phyloP scores from a whole-genome alignment of 768 basidiomycete genomes.

The Rhodotorula graminis region DNA sequence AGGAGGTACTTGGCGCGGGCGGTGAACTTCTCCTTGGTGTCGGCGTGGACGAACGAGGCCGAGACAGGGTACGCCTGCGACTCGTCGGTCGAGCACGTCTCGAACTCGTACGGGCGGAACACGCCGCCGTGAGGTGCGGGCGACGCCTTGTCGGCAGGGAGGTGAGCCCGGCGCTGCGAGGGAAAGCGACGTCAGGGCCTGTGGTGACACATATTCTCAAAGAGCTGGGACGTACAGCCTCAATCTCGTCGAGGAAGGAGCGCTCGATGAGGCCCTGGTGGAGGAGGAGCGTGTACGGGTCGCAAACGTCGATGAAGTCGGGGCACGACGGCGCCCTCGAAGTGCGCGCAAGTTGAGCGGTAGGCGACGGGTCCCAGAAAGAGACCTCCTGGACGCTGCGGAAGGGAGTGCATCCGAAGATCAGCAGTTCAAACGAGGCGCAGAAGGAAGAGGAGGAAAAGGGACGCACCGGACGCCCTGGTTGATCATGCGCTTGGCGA shows the following conservation, averaged over 20 bases:
- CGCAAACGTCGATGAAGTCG: constrained; percentile 43
- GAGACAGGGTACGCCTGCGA: constrained; percentile 36
- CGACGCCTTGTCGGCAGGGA: constrained; percentile 31
- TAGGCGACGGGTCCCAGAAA: constrained; percentile 40
- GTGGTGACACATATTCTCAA: too few relatives aligned
- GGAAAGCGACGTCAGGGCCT: background rate
- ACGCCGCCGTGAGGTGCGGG: constrained; percentile 40
- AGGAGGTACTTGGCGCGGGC: constrained; percentile 42
- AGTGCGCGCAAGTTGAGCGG: constrained; percentile 41
- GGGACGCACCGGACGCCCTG: constrained; percentile 39
- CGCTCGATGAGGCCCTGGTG: constrained; percentile 44
- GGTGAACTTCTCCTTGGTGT: constrained; percentile 32
- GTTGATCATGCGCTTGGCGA: constrained; percentile 41
- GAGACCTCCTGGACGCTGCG: constrained; percentile 41
- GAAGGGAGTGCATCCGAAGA: too few relatives aligned
- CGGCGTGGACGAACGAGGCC: constrained; percentile 30
- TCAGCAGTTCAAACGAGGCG: background rate
- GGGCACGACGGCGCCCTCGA: constrained; percentile 44
- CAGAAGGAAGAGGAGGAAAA: too few relatives aligned
- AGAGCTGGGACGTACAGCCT: constrained; percentile 22
- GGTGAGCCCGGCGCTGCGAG: constrained; percentile 37
- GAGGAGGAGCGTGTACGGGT: constrained; percentile 41
- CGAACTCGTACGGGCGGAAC: constrained; percentile 40
- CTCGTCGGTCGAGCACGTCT: constrained; percentile 38
- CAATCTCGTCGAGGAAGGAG: constrained; percentile 41